Evolutionary conservation across 2,329 filamentous ascomycete genomes (phyloP), one percentile per base, ranked within the genome.

Genomic region (Sporothrix humicola): DNA sequence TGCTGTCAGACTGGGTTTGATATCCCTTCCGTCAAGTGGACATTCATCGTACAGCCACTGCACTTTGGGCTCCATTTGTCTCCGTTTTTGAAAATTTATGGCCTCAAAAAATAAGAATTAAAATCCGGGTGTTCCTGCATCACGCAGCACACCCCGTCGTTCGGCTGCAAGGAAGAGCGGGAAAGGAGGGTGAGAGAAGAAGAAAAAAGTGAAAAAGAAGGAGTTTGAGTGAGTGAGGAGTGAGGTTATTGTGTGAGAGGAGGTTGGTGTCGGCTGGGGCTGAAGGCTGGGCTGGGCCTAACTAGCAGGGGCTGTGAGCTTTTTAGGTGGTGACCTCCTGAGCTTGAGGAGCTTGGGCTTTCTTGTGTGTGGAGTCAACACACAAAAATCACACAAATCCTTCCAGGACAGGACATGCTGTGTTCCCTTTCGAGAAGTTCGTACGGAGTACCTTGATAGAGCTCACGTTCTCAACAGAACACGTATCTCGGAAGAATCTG

Each of bases 371-470:
- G 56, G 56, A 37, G 56, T 37, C 56, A 37, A 59, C 56, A 58
- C 23, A 15, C 17, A 7, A 37, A 37, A 37, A 37, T 7, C 4
- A 37, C 31, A 37, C 23, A 59, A 59, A 37, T 59, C 56, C 56
- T 59, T 59, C 26, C 20, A 26, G n/a, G 52, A 4, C 20, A 23
- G 52, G n/a, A 56, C 52, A 37, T 37, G 31, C 31, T 37, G 31
- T 37, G 52, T 56, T 56, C 20, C 61, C n/a, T 46, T 48, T 48
- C 44, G 20, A 66, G 61, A 48, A 26, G 42, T 26, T 63, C 58
- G 31, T 66, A 66, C 61, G 15, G 20, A 31, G 17, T 66, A 66
- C 61, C 61, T 63, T 65, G 42, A 26, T 65, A 48, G 61, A 65
- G 20, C 4, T 10, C 42, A 6, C 42, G 8, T 0, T 5, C n/a